These are phyloP conservation scores for Viola pubescens DNA, from an alignment of 441 rosid genomes.

Conservation along the genomic window DNA sequence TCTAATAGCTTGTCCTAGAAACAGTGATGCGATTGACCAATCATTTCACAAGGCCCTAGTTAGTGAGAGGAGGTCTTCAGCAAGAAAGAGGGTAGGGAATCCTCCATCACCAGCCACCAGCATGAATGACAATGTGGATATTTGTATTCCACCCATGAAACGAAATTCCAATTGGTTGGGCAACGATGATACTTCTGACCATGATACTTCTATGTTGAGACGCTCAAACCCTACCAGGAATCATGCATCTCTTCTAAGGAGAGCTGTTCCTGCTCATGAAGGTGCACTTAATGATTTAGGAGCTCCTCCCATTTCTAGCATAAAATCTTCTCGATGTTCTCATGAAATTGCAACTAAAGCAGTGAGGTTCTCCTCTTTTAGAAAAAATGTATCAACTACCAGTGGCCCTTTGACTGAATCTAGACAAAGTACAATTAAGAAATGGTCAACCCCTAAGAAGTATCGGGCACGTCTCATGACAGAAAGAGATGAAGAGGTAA, in stretches of 20 bases:
- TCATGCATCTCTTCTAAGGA: constrained; percentile 22
- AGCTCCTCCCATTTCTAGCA: constrained; percentile 19
- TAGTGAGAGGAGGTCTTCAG: constrained; percentile 28
- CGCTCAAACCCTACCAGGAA: constrained; percentile 25
- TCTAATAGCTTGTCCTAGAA: constrained; percentile 29
- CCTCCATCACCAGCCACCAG: constrained; percentile 25
- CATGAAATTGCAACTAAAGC: constrained; percentile 25
- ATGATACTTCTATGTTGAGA: constrained; percentile 19
- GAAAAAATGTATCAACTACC: constrained; percentile 29
- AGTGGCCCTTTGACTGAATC: constrained; percentile 28
- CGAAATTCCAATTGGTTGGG: constrained; percentile 22
- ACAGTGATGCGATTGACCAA: constrained; percentile 29
- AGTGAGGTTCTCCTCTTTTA: constrained; percentile 27
- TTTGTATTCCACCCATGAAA: constrained; percentile 24
- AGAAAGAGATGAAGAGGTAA: constrained; percentile 32
- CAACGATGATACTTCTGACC: constrained; percentile 19
- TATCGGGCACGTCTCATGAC: constrained; percentile 24
- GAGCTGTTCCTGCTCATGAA: constrained; percentile 17
- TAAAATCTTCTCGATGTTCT: constrained; percentile 21
- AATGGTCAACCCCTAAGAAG: constrained; percentile 26
- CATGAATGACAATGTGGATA: constrained; percentile 23
- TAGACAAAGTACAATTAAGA: constrained; percentile 22
- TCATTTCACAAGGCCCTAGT: constrained; percentile 21
- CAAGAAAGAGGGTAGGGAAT: constrained; percentile 38
- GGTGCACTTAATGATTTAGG: constrained; percentile 18